These are phyloP conservation scores for Aspergillus carbonarius DNA, from an alignment of 2,329 filamentous ascomycete genomes.

Conservation along the genomic window DNA sequence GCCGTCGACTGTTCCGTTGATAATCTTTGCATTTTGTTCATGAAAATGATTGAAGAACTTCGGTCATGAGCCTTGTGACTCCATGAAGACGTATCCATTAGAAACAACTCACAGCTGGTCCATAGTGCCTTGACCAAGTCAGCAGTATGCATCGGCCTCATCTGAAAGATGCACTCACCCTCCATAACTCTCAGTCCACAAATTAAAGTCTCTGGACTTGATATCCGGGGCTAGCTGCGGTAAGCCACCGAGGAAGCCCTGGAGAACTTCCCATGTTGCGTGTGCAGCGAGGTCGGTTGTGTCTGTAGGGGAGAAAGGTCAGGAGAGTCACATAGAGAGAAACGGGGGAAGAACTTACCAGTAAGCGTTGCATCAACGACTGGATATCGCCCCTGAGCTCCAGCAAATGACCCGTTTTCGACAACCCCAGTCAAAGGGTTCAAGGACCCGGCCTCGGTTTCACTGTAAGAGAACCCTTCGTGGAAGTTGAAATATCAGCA, in stretches of 20 bases:
- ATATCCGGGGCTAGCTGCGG: conserved; percentile 51
- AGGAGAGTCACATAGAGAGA: not conserved
- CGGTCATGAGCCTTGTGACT: conserved; percentile 13
- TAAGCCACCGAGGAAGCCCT: conserved; percentile 54
- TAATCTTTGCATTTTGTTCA: conserved; percentile 56
- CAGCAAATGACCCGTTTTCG: conserved; percentile 44
- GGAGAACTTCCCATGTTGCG: conserved; percentile 56
- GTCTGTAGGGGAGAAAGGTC: conserved; percentile 30
- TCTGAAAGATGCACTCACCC: conserved; percentile 35
- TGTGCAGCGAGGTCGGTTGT: conserved; percentile 58
- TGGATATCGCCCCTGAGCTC: conserved; percentile 49
- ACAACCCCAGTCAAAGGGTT: conserved; percentile 47
- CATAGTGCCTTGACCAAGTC: conserved; percentile 47
- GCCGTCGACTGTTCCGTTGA: conserved; percentile 50
- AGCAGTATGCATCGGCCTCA: not conserved
- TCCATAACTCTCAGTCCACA: conserved; percentile 59
- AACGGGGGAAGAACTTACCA: conserved; percentile 22
- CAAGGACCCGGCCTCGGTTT: conserved; percentile 41
- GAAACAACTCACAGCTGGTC: conserved; percentile 40
- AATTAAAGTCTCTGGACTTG: conserved; percentile 55
- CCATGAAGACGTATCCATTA: not conserved
- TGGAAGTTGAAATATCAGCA: not conserved
- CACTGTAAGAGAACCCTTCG: conserved; percentile 36
- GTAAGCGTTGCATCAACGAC: conserved; percentile 51
- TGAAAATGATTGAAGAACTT: conserved; percentile 59